phyloP scores from a whole-genome alignment of 306 rosid species.

The Quercus suber region DNA sequence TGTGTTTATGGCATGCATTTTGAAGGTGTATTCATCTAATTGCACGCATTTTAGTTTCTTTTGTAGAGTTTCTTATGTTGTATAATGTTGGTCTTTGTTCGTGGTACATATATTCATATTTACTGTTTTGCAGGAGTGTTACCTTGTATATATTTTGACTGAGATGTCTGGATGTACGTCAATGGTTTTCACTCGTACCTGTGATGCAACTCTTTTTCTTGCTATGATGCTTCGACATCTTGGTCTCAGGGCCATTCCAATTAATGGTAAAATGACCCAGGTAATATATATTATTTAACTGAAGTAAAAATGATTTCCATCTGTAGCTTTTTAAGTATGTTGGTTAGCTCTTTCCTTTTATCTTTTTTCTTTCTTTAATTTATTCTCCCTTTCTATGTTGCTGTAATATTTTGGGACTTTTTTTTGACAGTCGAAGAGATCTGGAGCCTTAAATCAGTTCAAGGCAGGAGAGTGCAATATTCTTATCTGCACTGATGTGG shows the following conservation, averaged over 20 bases:
- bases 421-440: conserved; percentile 68
- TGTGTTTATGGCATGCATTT: not conserved
- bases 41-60: not conserved
- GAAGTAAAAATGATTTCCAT: not conserved
- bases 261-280: conserved; percentile 95
- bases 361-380: not conserved
- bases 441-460: conserved; percentile 88
- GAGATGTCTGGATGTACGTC: conserved; percentile 70
- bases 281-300: conserved; percentile 27
- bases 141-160: conserved; percentile 70
- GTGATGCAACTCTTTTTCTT: conserved; percentile 72
- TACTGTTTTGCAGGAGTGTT: conserved; percentile 63
- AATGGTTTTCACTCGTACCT: conserved; percentile 93
- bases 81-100: not conserved
- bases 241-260: conserved; percentile 79
- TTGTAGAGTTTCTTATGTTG: not conserved
- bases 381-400: not conserved
- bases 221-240: conserved; percentile 84
- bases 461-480: conserved; percentile 79
- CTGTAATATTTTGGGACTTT: conserved; percentile 10
- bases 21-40: not conserved
- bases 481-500: conserved; percentile 89
- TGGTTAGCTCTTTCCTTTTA: not conserved
- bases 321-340: not conserved
- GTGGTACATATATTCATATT: not conserved